Base-by-base conservation (phyloP, 306 rosid species). In the Cucurbita argyrosperma region DNA sequence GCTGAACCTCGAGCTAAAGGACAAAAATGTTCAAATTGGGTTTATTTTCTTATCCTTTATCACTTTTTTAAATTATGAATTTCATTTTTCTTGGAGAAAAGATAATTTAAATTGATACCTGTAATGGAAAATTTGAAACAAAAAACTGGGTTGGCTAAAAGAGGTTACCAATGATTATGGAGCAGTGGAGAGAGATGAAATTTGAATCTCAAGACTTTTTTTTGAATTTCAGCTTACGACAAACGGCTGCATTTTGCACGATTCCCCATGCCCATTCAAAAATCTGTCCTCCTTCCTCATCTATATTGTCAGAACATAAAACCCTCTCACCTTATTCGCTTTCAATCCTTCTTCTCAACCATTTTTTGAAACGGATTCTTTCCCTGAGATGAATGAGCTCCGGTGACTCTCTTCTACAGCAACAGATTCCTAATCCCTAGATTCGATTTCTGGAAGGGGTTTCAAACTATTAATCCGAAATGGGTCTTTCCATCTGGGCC, bases 401-500 rank as follows among this genome's bases (percentile, higher is more conserved):
- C 72, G 13, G 72, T 66, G 52, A 66, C 35, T 66, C 10, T 5
- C 38, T 66, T 1, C 38, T 66, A 6, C 38, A 19, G 18, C 54
- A 18, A n/a, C 54, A 42, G n/a, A 19, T 21, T 18, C n/a, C 1
- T 64, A 45, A 43, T 46, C 72, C 1, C 10, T 10, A 10, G 72
- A 64, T 45, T 66, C 72, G 16, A 11, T 66, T 12, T 65, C 45
- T 11, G 0, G 3, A 65, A 35, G 11, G 13, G 50, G 50, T n/a
- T 45, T 19, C n/a, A 11, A 19, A 40, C 52, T 56, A 11, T 30
- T 0, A 30, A 52, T 79, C 79, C 83, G 60, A 82, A 67, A 89
- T 83, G 89, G 88, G 80, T 57, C 42, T 72, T 42, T 73, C 52
- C 37, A 71, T 78, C 13, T 82, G 80, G 80, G 47, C 63, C 77